Evolutionary conservation across 106 monocot species (phyloP), one percentile per base, ranked within the genome.

Genomic region (Triglochin maritima): DNA sequence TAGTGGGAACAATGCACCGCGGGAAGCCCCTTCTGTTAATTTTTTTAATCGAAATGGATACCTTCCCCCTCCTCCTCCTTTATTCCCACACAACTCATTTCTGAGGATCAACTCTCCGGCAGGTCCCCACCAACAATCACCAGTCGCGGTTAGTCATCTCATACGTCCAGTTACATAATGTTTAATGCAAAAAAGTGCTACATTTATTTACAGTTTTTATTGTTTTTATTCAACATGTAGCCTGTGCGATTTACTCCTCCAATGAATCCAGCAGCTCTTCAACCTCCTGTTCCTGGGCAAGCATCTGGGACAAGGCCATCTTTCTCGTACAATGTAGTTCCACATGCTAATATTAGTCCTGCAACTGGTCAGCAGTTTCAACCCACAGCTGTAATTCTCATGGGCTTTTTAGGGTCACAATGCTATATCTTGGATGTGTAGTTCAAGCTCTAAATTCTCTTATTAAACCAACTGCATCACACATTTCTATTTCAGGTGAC

Each of bases 331-430:
- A 91, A 79, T 65, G 55, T 87, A 62, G 76, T 71, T 65, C 77
- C 84, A 9, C 82, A 77, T 74, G 70, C 79, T 71, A 83, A 76
- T 79, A 42, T 76, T 73, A 64, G 50, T 77, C 69, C 76, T 70
- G 67, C 81, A 73, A 50, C 81, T 79, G 86, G 78, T 88, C 95
- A 96, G 83, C 95, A 83, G 85, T 85, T 90, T 88, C 90, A 78
- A 81, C 85, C 79, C 74, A 63, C 72, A 65, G 69, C 72, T 77
- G 88, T 96, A 88, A 91, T 85, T 80, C 73, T 73, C 74, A 73
- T 78, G 65, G 48, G 73, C 79, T 76, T 77, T 69, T 66, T 59
- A 29, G 29, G 29, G 29, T 29, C 29, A 29, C 29, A 29, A 29
- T 29, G 29, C 29, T 29, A 29, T 29, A 29, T 29, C 29, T 29